Evolutionary conservation across 2,329 filamentous ascomycete species (phyloP).

Genomic region (Colletotrichum chrysophilum): DNA sequence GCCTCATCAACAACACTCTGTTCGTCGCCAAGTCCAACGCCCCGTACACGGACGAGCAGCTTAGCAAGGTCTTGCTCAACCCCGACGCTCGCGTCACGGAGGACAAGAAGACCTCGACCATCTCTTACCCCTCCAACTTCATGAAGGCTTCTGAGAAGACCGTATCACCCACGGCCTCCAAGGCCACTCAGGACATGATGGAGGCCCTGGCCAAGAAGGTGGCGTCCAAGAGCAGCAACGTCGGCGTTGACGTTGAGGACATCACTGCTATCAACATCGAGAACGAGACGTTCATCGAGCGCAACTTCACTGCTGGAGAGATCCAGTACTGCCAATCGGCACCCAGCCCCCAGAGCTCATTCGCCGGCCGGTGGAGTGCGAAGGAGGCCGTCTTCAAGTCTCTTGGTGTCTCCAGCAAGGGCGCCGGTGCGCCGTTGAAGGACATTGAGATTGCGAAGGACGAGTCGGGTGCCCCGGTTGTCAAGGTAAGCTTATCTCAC

Average conservation of each 20-base stretch:
- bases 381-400: conserved; percentile 99
- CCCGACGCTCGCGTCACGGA: conserved; percentile 83
- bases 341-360: conserved; percentile 83
- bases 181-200: conserved; percentile 76
- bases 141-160: conserved; percentile 69
- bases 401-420: conserved; percentile 83
- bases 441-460: conserved; percentile 93
- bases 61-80: conserved; percentile 90
- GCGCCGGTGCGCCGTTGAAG: conserved; percentile 86
- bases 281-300: conserved; percentile 91
- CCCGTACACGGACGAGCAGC: conserved; percentile 88
- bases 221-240: conserved; percentile 70
- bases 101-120: conserved; percentile 85
- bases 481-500: conserved; percentile 69
- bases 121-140: conserved; percentile 74
- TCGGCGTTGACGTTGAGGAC: conserved; percentile 94
- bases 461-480: conserved; percentile 81
- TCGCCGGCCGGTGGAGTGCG: conserved; percentile 94
- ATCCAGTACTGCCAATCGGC: conserved; percentile 86
- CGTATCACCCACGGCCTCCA: conserved; percentile 50
- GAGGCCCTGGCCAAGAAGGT: conserved; percentile 75
- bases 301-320: conserved; percentile 90
- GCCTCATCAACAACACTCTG: conserved; percentile 95
- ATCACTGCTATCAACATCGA: conserved; percentile 87
- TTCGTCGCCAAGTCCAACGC: conserved; percentile 94